Evolutionary conservation across 2,329 filamentous ascomycete species (phyloP).

Genomic region (Colletotrichum lindemuthianum): DNA sequence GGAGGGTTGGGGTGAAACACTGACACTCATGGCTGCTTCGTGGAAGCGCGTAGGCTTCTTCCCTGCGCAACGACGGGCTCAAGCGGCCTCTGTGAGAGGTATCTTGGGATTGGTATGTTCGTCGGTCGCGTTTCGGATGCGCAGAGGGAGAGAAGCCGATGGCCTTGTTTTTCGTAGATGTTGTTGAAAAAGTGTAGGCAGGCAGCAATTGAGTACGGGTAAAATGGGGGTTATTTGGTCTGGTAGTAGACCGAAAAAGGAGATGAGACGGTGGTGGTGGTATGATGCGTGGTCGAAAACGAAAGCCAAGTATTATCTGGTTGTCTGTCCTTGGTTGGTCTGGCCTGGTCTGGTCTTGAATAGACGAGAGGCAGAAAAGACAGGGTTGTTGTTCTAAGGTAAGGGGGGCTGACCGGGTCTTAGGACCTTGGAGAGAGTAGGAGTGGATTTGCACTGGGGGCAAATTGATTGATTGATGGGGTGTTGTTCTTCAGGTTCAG

Average conservation of each 20-base stretch:
- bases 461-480: too few relatives aligned
- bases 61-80: conserved; percentile 31
- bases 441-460: too few relatives aligned
- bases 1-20: conserved; percentile 48
- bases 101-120: too few relatives aligned
- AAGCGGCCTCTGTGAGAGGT: too few relatives aligned
- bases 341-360: background rate
- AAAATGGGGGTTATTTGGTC: conserved; percentile 31
- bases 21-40: conserved; percentile 59
- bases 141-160: conserved; percentile 4
- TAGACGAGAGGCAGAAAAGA: conserved; percentile 6
- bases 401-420: background rate
- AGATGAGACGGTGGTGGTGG: conserved; percentile 28
- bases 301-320: background rate
- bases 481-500: background rate
- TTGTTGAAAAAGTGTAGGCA: conserved; percentile 1
- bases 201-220: conserved; percentile 36
- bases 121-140: conserved; percentile 3
- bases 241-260: conserved; percentile 1
- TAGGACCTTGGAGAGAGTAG: background rate
- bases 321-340: too few relatives aligned
- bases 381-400: background rate
- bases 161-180: conserved; percentile 15
- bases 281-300: conserved; percentile 15
- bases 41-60: conserved; percentile 37